These are phyloP conservation scores for Ganoderma boninense DNA, from an alignment of 1,284 basidiomycete species.

Conservation along the genomic window DNA sequence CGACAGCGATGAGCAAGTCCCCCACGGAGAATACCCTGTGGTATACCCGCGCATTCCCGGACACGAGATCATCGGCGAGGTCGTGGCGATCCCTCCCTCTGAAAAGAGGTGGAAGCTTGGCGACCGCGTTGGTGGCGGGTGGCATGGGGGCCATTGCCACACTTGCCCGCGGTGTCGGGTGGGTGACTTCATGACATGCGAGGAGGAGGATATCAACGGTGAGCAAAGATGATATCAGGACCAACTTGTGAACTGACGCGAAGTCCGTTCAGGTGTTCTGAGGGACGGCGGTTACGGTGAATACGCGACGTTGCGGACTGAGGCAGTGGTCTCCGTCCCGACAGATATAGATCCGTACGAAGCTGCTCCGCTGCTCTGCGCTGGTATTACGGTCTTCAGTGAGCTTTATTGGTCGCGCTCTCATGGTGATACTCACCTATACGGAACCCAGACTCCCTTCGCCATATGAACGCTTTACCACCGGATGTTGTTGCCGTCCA, in stretches of 20 bases:
- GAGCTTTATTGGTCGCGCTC: not conserved
- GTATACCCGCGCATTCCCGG: conserved; percentile 36
- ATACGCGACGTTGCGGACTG: conserved; percentile 33
- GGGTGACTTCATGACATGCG: conserved; percentile 36
- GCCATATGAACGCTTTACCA: conserved; percentile 35
- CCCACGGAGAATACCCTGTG: conserved; percentile 18
- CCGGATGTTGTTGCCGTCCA: conserved; percentile 42
- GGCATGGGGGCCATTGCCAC: conserved; percentile 40
- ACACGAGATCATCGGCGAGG: conserved; percentile 41
- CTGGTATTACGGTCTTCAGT: conserved; percentile 50
- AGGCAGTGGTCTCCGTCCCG: conserved; percentile 76
- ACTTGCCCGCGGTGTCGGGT: conserved; percentile 34
- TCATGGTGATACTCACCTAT: not conserved
- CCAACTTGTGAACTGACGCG: not conserved
- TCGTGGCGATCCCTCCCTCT: conserved; percentile 33
- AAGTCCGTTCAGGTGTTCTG: conserved; percentile 19
- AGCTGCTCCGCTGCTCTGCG: conserved; percentile 87
- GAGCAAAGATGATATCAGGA: not conserved
- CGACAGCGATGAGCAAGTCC: conserved; percentile 34
- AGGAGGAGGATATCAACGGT: conserved; percentile 32
- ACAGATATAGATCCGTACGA: conserved; percentile 69
- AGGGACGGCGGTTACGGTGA: conserved; percentile 33
- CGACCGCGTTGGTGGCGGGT: conserved; percentile 39
- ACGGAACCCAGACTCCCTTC: conserved; percentile 31
- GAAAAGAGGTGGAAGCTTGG: conserved; percentile 38